phyloP scores from a whole-genome alignment of 768 basidiomycete species.

The Tubosaeta brunneosetosa region DNA sequence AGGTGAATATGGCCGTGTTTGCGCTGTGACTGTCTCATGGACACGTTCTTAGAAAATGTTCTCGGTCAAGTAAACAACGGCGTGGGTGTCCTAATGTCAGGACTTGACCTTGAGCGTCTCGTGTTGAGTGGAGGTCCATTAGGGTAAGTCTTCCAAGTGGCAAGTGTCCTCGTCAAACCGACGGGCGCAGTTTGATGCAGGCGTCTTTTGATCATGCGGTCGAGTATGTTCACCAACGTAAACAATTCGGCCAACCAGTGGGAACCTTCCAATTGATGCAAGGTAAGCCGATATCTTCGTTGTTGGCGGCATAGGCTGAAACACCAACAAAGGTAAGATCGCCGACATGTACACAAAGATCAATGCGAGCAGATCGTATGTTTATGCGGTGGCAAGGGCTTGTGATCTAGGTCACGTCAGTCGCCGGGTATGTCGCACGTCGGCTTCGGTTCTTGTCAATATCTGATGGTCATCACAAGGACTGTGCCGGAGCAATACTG shows the following conservation, averaged over 20 bases:
- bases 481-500: slow-evolving; percentile 91
- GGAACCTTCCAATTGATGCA: slow-evolving; percentile 96
- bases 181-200: slow-evolving; percentile 70
- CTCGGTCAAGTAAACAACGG: slow-evolving; percentile 78
- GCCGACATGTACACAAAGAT: slow-evolving; percentile 95
- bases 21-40: not conserved
- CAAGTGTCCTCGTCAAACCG: slow-evolving; percentile 2
- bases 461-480: slow-evolving; percentile 44
- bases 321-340: slow-evolving; percentile 55
- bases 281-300: slow-evolving; percentile 43
- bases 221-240: slow-evolving; percentile 87
- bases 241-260: slow-evolving; percentile 85
- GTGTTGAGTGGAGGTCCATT: slow-evolving; percentile 91
- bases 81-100: slow-evolving; percentile 88
- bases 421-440: slow-evolving; percentile 52
- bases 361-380: slow-evolving; percentile 82
- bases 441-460: not conserved
- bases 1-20: slow-evolving; percentile 42
- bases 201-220: slow-evolving; percentile 86
- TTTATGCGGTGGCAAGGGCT: slow-evolving; percentile 88
- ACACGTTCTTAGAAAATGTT: slow-evolving; percentile 59
- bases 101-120: slow-evolving; percentile 86
- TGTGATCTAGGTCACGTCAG: slow-evolving; percentile 80
- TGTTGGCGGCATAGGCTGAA: not conserved
- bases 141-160: slow-evolving; percentile 46